Conservation (phyloP, 345 rosid genomes). For the Rubroshorea leprosula region DNA sequence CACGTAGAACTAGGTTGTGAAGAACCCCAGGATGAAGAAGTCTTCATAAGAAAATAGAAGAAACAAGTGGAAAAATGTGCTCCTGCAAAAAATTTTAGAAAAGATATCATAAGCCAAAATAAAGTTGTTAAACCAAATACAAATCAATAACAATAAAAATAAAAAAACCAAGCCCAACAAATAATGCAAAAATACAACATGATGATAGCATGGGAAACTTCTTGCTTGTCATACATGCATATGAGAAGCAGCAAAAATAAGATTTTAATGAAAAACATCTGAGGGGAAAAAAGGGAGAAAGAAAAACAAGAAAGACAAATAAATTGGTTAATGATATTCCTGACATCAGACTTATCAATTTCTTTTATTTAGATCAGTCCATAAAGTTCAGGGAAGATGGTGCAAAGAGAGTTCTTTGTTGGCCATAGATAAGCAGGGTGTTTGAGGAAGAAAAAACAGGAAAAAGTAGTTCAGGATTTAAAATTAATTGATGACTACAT, state of each 20-base stretch:
- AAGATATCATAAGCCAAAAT: not conserved
- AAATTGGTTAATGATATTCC: not conserved
- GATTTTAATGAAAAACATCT: no score
- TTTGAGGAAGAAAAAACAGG: no score
- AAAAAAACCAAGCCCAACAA: no score
- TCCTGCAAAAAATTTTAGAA: conserved; percentile 52
- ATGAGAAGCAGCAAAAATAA: no score
- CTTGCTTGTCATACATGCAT: not conserved
- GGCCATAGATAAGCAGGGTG: no score
- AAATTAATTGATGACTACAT: no score
- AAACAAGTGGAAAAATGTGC: conserved; percentile 61
- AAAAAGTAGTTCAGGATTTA: no score
- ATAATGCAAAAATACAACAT: no score
- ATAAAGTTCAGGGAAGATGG: not conserved
- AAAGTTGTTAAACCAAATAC: not conserved
- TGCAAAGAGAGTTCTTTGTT: not conserved
- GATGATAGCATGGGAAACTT: not conserved
- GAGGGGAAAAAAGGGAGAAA: no score
- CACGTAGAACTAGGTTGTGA: conserved; percentile 50
- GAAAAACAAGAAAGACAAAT: not conserved
- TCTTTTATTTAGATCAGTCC: not conserved
- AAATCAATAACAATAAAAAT: conserved; percentile 5
- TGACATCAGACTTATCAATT: not conserved
- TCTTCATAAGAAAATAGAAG: conserved; percentile 70
- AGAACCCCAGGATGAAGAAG: conserved; percentile 80